Base-by-base conservation (phyloP, 352 stramenopile genomes). In the Pythium coloratum region DNA sequence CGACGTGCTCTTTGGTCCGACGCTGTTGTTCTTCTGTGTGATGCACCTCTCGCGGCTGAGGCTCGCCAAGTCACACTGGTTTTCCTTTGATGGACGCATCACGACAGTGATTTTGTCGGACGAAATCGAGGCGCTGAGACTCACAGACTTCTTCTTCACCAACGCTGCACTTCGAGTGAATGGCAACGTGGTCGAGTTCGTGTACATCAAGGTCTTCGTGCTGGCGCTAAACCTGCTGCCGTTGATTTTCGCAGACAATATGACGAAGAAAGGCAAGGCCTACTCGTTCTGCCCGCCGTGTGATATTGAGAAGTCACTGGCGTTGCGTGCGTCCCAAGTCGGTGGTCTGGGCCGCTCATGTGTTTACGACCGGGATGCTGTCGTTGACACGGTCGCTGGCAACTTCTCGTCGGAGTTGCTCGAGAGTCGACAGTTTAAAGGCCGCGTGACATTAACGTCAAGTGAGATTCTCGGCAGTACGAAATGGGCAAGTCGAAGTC, bases 1-100 rank as follows among this genome's bases (percentile, higher is more conserved):
- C 2, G 73, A 80, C n/a, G 61, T 44, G 10, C 38, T 76, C 9
- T 77, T 80, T 13, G 64, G 59, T 9, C 71, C 67, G n/a, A 71
- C 63, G 0, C 16, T 80, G n/a, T 5, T 80, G 14, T 24, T 67
- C 0, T 57, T 77, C 8, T 66, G 36, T 10, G 26, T 44, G 6
- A 38, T 72, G 34, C 73, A 77, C 42, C 56, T 38, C 13, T 56
- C 59, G 20, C 64, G 64, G 46, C 9, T 36, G 12, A 20, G 49
- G 1, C 7, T 65, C 3, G 32, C 49, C 10, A 13, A 42, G 2
- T 46, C 24, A 14, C 20, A 32, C 3, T 51, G 51, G 42, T 38
- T 76, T 32, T 28, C 38, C 6, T 46, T 64, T 38, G 50, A 64
- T 6, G 55, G 59, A 12, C 55, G 66, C 1, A 34, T 73, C 1